Evolutionary conservation across 306 rosid species (phyloP).

Genomic region (Quercus berberidifolia): DNA sequence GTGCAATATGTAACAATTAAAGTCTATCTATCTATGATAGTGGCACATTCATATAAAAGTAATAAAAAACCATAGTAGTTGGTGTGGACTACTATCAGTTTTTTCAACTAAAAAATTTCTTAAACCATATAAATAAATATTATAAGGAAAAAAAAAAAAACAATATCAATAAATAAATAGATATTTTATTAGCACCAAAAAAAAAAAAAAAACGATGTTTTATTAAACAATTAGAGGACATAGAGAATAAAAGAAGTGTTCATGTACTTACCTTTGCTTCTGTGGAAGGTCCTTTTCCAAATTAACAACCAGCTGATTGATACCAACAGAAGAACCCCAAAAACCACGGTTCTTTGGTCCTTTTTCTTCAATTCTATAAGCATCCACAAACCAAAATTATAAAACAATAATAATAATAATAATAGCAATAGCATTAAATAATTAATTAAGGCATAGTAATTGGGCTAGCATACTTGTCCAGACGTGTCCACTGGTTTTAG

Average conservation of each 20-base stretch:
- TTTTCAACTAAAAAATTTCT: not conserved
- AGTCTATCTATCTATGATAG: not conserved
- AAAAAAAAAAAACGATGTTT: not conserved
- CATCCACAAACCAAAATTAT: not conserved
- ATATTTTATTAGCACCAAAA: not conserved
- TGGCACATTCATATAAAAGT: not conserved
- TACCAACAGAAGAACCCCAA: constrained; percentile 15
- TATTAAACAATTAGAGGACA: not conserved
- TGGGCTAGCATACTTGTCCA: not conserved
- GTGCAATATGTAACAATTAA: not conserved
- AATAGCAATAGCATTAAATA: not conserved
- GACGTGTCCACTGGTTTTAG: too few species aligned
- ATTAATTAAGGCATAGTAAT: not conserved
- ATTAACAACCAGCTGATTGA: constrained; percentile 21
- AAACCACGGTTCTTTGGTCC: constrained; percentile 6
- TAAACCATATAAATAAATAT: too few species aligned
- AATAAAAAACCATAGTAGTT: not conserved
- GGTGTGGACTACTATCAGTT: not conserved
- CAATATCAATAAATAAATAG: not conserved
- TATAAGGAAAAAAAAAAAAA: too few species aligned
- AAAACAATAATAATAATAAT: not conserved
- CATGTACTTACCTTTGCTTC: constrained; percentile 23
- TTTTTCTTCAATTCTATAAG: constrained; percentile 25
- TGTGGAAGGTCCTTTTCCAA: constrained; percentile 16
- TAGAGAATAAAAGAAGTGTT: not conserved